phyloP scores from a whole-genome alignment of 2,329 filamentous ascomycete genomes.

The Pezicula carpinea region DNA sequence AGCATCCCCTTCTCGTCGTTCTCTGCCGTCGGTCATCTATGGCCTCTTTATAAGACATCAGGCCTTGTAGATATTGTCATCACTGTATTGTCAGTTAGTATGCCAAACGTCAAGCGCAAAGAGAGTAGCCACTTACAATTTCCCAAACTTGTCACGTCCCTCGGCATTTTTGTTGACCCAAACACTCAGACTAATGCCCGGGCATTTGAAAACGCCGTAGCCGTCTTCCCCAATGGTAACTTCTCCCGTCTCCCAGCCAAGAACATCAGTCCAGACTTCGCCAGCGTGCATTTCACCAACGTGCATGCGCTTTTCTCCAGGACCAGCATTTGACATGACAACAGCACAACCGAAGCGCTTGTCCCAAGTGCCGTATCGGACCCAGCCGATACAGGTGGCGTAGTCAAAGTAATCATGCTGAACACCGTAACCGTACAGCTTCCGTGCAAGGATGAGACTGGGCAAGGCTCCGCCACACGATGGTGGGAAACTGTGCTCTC shows the following conservation, averaged over 20 bases:
- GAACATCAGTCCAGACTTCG: conserved; percentile 60
- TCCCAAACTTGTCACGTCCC: conserved; percentile 40
- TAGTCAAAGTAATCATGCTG: conserved; percentile 61
- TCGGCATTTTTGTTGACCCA: conserved; percentile 55
- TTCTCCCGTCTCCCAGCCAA: conserved; percentile 48
- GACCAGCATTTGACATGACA: conserved; percentile 48
- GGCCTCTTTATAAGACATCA: background rate
- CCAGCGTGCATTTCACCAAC: conserved; percentile 54
- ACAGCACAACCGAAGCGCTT: conserved; percentile 49
- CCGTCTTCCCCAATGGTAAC: conserved; percentile 56
- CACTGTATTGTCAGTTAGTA: conserved; percentile 16
- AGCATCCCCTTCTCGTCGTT: background rate
- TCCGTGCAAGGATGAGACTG: conserved; percentile 55
- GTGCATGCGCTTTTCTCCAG: conserved; percentile 52
- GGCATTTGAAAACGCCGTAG: conserved; percentile 52
- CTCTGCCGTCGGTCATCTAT: background rate
- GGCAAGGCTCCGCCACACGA: conserved; percentile 51
- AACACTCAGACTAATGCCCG: conserved; percentile 50
- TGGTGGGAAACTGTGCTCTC: conserved; percentile 43
- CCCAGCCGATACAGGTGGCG: conserved; percentile 55
- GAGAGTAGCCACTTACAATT: conserved; percentile 26
- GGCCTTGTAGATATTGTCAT: conserved; percentile 21
- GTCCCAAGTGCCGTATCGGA: conserved; percentile 43
- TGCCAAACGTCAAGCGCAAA: background rate
- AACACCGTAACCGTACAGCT: conserved; percentile 61